These are phyloP conservation scores for Fraxinus baroniana DNA, from an alignment of 305 asterid species.

Conservation along the genomic window DNA sequence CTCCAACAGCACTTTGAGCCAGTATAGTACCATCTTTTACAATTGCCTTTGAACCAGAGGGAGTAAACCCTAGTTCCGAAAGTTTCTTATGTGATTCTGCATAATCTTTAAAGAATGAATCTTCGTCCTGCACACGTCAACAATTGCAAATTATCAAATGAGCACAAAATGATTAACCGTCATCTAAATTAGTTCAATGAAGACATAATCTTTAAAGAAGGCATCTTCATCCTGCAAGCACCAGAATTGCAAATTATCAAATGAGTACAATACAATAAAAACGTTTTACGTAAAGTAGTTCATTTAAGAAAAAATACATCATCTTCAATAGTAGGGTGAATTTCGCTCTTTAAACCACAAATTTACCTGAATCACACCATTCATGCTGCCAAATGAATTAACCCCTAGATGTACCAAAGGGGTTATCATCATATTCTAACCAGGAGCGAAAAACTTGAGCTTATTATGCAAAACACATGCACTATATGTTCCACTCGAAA, in stretches of 20 bases:
- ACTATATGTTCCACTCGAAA: not conserved
- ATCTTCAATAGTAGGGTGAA: not conserved
- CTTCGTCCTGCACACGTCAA: too few species aligned
- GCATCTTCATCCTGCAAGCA: too few species aligned
- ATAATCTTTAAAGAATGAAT: too few species aligned
- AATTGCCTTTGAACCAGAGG: conserved; percentile 36
- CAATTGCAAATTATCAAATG: too few species aligned
- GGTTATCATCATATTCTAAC: not conserved
- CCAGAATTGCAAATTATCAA: too few species aligned
- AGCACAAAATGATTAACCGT: not conserved
- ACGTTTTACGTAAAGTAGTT: too few species aligned
- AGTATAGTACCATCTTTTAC: conserved; percentile 65
- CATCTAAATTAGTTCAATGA: not conserved
- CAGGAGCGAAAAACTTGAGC: not conserved
- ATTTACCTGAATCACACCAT: not conserved
- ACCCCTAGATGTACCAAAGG: not conserved
- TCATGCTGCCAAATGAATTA: not conserved
- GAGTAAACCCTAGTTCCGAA: conserved; percentile 63
- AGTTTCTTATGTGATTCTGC: too few species aligned
- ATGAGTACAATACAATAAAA: too few species aligned
- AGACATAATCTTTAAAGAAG: too few species aligned
- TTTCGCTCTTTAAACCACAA: not conserved
- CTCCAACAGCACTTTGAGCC: conserved; percentile 84
- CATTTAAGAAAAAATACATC: not conserved
- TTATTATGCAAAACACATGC: not conserved